Evolutionary conservation across 2,329 filamentous ascomycete species (phyloP).

Genomic region (Sclerotinia sclerotiorum): DNA sequence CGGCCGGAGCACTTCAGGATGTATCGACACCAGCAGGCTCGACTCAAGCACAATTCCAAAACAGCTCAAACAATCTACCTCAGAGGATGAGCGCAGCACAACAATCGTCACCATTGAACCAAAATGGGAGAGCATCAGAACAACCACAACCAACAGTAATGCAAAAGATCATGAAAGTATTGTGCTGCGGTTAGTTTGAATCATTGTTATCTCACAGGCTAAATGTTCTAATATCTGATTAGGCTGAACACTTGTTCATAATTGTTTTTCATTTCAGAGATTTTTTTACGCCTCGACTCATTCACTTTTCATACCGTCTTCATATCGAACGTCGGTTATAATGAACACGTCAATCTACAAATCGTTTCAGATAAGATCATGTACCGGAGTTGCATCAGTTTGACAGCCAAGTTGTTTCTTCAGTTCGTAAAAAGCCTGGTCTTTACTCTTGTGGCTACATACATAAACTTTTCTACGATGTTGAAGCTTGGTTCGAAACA

Average conservation of each 20-base stretch:
- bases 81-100: conserved; percentile 55
- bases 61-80: conserved; percentile 84
- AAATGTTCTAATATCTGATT: conserved; percentile 27
- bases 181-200: conserved; percentile 76
- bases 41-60: conserved; percentile 95
- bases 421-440: conserved; percentile 31
- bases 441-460: conserved; percentile 38
- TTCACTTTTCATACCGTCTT: conserved; percentile 21
- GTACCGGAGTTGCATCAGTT: conserved; percentile 22
- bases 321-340: conserved; percentile 27
- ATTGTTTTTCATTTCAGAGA: conserved; percentile 15
- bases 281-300: conserved; percentile 16
- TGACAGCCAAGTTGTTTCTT: conserved; percentile 19
- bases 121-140: conserved; percentile 59
- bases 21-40: conserved; percentile 83
- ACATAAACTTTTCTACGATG: conserved; percentile 27
- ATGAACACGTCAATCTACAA: conserved; percentile 33
- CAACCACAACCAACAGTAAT: conserved; percentile 71
- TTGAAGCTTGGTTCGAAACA: conserved; percentile 15
- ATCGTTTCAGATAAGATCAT: conserved; percentile 35
- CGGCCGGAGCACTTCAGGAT: conserved; percentile 68
- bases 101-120: conserved; percentile 59
- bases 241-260: conserved; percentile 36
- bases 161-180: conserved; percentile 88
- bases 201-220: conserved; percentile 21